Conservation (phyloP, 2,329 filamentous ascomycete genomes). For the Pseudogymnoascus pannorum region DNA sequence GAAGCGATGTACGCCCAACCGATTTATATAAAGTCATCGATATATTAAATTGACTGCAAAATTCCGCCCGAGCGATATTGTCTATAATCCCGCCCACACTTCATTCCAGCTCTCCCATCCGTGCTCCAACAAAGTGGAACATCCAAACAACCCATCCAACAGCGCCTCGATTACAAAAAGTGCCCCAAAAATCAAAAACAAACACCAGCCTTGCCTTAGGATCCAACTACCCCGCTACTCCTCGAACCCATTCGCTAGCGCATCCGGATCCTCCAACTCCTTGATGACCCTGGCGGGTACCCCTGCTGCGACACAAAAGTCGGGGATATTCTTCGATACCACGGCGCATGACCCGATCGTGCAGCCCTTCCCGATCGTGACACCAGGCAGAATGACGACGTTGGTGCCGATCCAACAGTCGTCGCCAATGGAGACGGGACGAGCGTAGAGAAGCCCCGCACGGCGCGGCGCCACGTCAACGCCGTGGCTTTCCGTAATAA, state of each 20-base stretch:
- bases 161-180: background rate
- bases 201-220: background rate
- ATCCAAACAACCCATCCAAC: background rate
- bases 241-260: background rate
- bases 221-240: background rate
- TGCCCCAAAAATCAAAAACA: background rate
- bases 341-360: slow-evolving; percentile 46
- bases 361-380: slow-evolving; percentile 45
- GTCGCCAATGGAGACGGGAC: slow-evolving; percentile 40
- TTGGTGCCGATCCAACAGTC: slow-evolving; percentile 51
- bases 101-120: background rate
- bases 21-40: slow-evolving; percentile 2
- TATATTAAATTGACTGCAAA: background rate
- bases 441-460: slow-evolving; percentile 46
- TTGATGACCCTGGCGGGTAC: slow-evolving; percentile 18
- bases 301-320: slow-evolving; percentile 17
- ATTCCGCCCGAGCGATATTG: background rate
- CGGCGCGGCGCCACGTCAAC: slow-evolving; percentile 48
- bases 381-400: slow-evolving; percentile 43
- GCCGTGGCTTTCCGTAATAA: slow-evolving; percentile 67
- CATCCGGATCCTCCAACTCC: background rate
- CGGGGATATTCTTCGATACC: slow-evolving; percentile 32
- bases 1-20: background rate
- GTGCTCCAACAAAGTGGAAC: background rate
- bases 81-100: background rate